Percentiles rank a stretch among this genome's conserved stretches.
These are phyloP conservation scores for Cadophora gregata DNA, from an alignment of 2,329 filamentous ascomycete genomes.

Conservation along the genomic window DNA sequence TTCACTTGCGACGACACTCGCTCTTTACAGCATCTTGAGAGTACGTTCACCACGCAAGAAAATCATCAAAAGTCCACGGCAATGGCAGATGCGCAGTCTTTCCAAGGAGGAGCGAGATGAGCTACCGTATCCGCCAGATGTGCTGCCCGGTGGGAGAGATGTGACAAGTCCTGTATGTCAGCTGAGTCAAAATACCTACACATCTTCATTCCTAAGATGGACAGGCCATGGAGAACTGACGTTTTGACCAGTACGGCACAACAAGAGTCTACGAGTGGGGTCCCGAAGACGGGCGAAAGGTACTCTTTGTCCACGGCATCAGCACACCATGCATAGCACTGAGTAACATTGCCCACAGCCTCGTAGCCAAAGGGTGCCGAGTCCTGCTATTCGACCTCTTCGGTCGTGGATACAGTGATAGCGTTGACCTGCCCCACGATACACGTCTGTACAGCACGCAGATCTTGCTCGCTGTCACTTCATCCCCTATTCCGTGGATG, in stretches of 20 bases:
- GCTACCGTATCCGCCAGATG: conserved; percentile 71
- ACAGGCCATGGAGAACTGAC: background rate
- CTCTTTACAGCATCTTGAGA: conserved; percentile 26
- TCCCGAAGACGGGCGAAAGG: conserved; percentile 70
- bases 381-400: conserved; percentile 84
- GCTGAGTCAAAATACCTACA: background rate
- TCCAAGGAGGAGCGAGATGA: conserved; percentile 45
- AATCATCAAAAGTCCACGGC: conserved; percentile 37
- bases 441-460: conserved; percentile 68
- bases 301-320: conserved; percentile 81
- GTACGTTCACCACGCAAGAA: conserved; percentile 21
- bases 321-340: conserved; percentile 77
- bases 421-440: conserved; percentile 63
- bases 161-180: conserved; percentile 60
- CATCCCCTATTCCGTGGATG: conserved; percentile 64
- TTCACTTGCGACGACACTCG: conserved; percentile 34
- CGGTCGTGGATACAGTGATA: conserved; percentile 79
- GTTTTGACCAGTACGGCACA: conserved; percentile 60
- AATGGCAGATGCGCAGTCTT: conserved; percentile 33
- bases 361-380: conserved; percentile 70
- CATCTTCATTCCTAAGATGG: too few relatives aligned
- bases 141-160: conserved; percentile 71
- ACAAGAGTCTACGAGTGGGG: conserved; percentile 84
- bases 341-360: conserved; percentile 66
- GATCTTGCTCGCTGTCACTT: conserved; percentile 69